These are phyloP conservation scores for Coelastrella sp. DNA, from an alignment of 139 green algal species.

Conservation along the genomic window DNA sequence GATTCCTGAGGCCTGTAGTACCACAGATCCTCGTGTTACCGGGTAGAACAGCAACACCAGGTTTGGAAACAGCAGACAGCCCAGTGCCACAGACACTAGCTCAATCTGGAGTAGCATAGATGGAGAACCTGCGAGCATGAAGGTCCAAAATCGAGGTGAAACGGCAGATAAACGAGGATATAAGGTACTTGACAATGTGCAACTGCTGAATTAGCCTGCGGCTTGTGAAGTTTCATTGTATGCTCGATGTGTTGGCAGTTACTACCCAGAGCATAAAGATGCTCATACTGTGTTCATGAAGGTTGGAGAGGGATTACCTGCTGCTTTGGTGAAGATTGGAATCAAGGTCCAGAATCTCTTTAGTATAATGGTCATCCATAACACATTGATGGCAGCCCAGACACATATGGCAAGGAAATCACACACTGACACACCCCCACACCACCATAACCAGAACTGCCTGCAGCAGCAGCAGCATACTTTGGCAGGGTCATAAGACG, in stretches of 20 bases:
- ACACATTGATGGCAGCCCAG: slow-evolving; percentile 29
- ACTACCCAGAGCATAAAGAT: too few species aligned
- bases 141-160: too few species aligned
- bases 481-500: too few species aligned
- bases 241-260: too few species aligned
- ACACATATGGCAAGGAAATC: not conserved
- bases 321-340: slow-evolving; percentile 10
- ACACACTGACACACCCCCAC: slow-evolving; percentile 3
- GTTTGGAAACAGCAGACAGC: slow-evolving; percentile 33
- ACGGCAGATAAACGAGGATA: too few species aligned
- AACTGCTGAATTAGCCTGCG: too few species aligned
- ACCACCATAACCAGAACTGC: slow-evolving; percentile 39
- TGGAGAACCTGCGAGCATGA: not conserved
- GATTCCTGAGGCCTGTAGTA: slow-evolving; percentile 4
- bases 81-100: slow-evolving; percentile 10
- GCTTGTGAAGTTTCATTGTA: too few species aligned
- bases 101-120: not conserved
- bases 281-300: not conserved
- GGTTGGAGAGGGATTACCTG: not conserved
- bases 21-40: not conserved
- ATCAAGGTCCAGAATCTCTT: not conserved
- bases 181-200: too few species aligned
- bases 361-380: slow-evolving; percentile 1
- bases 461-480: slow-evolving; percentile 36
- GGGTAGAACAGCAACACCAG: slow-evolving; percentile 38